phyloP scores from a whole-genome alignment of 805 yeast genomes.

The Wickerhamomyces pijperi region DNA sequence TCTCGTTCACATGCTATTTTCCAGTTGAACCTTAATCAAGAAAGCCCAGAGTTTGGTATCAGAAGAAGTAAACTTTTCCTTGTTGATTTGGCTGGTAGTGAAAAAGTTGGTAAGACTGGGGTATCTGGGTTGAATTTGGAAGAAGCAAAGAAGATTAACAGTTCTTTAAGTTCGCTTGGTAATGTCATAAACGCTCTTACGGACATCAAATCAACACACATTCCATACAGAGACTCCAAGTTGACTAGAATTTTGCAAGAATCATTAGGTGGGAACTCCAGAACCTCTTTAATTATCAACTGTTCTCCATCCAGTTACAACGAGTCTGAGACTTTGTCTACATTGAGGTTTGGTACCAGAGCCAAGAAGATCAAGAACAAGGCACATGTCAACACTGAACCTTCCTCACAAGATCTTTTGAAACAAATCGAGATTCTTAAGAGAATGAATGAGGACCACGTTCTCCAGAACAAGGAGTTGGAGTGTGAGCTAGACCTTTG shows the following conservation, averaged over 20 bases:
- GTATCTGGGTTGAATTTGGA: slow-evolving; percentile 65
- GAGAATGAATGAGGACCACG: slow-evolving; percentile 9
- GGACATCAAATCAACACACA: slow-evolving; percentile 50
- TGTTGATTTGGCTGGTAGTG: slow-evolving; percentile 85
- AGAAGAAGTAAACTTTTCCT: slow-evolving; percentile 57
- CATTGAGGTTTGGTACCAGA: slow-evolving; percentile 63
- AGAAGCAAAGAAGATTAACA: slow-evolving; percentile 78
- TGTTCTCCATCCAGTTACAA: slow-evolving; percentile 56
- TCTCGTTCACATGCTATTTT: slow-evolving; percentile 78
- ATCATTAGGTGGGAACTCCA: slow-evolving; percentile 72
- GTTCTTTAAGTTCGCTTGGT: slow-evolving; percentile 68
- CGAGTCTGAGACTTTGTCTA: slow-evolving; percentile 55
- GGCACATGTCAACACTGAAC: slow-evolving; percentile 42
- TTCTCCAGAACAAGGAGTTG: slow-evolving; percentile 8
- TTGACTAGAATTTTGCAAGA: slow-evolving; percentile 70
- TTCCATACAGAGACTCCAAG: slow-evolving; percentile 72
- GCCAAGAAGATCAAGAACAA: slow-evolving; percentile 59
- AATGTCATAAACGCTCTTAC: slow-evolving; percentile 73
- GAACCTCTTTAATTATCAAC: slow-evolving; percentile 62
- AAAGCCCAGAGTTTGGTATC: slow-evolving; percentile 41
- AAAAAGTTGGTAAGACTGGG: slow-evolving; percentile 67
- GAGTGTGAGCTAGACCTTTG: slow-evolving; percentile 15
- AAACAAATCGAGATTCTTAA: slow-evolving; percentile 13
- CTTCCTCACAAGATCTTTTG: slow-evolving; percentile 13
- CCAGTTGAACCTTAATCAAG: slow-evolving; percentile 56